These are phyloP conservation scores for Phytophthora nicotianae DNA, from an alignment of 352 stramenopile genomes.

Conservation along the genomic window DNA sequence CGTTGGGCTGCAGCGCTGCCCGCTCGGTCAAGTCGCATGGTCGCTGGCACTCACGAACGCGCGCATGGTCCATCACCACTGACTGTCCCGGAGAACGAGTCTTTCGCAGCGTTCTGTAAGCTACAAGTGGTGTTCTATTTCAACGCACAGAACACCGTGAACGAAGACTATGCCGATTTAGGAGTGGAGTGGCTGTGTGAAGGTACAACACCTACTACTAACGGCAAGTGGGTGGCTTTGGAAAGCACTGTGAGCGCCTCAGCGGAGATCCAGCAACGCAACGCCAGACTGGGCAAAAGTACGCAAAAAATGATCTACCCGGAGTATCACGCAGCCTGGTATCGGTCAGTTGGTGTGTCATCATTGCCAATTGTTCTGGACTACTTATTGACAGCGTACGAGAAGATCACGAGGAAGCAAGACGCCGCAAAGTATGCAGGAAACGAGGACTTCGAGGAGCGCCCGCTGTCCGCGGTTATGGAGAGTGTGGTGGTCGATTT, in stretches of 20 bases:
- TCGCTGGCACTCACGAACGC: constrained; percentile 61
- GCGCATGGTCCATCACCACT: constrained; percentile 48
- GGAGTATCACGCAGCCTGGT: constrained; percentile 57
- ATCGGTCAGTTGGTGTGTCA: constrained; percentile 57
- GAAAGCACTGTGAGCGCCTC: constrained; percentile 59
- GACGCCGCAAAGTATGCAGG: constrained; percentile 1
- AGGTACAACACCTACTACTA: constrained; percentile 42
- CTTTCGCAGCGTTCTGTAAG: constrained; percentile 53
- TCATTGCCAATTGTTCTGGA: constrained; percentile 62
- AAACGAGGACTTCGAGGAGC: constrained; percentile 2
- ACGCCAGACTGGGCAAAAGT: constrained; percentile 61
- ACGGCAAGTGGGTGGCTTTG: constrained; percentile 69
- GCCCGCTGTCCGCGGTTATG: constrained; percentile 31
- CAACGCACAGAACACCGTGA: constrained; percentile 57
- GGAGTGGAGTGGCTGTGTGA: constrained; percentile 78
- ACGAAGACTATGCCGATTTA: constrained; percentile 64
- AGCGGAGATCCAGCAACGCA: constrained; percentile 79
- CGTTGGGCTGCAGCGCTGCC: constrained; percentile 43
- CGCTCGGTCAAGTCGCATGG: constrained; percentile 33
- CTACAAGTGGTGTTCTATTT: constrained; percentile 81
- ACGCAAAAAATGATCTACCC: constrained; percentile 53
- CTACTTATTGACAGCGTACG: constrained; percentile 64
- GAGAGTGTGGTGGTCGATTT: constrained; percentile 67
- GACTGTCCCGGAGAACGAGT: constrained; percentile 42
- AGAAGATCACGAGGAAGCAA: constrained; percentile 29